phyloP scores from a whole-genome alignment of 805 yeast species.

The Candida silvatica region DNA sequence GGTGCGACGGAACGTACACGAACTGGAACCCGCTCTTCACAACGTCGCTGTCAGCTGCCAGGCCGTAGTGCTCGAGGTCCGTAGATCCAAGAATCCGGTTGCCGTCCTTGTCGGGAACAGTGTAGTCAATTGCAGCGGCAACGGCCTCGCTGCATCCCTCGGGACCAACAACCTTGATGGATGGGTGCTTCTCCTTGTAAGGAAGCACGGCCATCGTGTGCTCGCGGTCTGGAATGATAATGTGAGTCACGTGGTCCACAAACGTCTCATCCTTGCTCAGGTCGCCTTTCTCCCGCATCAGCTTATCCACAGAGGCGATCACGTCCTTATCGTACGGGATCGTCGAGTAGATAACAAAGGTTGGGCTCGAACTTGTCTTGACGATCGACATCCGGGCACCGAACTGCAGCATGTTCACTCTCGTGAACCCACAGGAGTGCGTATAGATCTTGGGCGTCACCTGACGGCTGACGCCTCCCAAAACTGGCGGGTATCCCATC shows the following conservation, averaged over 20 bases:
- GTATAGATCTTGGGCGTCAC: conserved; percentile 23
- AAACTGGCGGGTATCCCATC: conserved; percentile 32
- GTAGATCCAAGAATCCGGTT: conserved; percentile 24
- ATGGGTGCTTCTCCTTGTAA: conserved; percentile 42
- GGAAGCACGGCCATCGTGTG: conserved; percentile 56
- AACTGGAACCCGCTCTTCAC: conserved; percentile 40
- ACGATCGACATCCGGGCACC: conserved; percentile 34
- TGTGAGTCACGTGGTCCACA: conserved; percentile 32
- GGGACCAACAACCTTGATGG: conserved; percentile 45
- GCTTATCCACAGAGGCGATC: conserved; percentile 27
- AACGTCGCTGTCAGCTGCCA: conserved; percentile 14
- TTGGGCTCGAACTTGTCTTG: conserved; percentile 16
- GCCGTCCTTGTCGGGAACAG: conserved; percentile 27
- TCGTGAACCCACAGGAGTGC: conserved; percentile 28
- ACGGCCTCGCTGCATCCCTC: conserved; percentile 30
- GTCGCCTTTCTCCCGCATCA: conserved; percentile 15
- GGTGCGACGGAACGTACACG: conserved; percentile 46
- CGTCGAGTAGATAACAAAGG: conserved; percentile 46
- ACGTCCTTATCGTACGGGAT: conserved; percentile 45
- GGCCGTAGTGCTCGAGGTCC: conserved; percentile 30
- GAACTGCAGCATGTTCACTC: conserved; percentile 21
- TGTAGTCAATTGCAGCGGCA: conserved; percentile 30
- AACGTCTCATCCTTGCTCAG: conserved; percentile 26
- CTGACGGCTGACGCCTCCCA: conserved; percentile 31
- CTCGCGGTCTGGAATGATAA: conserved; percentile 55